A percentile compares a stretch with the other conserved stretches of the same genome.
These are phyloP conservation scores for Helianthus tuberosus DNA, from an alignment of 129 eudicot genomes.

Conservation along the genomic window DNA sequence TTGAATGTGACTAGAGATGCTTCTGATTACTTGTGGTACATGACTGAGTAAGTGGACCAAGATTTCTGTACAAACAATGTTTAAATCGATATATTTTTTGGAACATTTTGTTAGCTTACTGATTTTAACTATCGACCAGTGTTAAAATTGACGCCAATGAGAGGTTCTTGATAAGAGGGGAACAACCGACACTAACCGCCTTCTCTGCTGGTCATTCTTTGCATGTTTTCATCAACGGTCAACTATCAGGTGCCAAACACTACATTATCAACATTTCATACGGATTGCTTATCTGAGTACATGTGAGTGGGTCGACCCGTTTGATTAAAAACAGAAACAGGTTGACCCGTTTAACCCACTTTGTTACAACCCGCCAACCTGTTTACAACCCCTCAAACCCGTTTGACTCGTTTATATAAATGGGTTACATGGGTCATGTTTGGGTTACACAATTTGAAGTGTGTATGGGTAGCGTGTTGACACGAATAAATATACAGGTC, in stretches of 20 bases:
- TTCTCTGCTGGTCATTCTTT: conserved; percentile 94
- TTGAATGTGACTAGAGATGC: conserved; percentile 84
- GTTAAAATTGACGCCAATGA: conserved; percentile 69
- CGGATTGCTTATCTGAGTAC: not conserved
- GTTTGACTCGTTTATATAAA: too few species aligned
- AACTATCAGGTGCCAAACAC: conserved; percentile 60
- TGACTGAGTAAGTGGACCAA: conserved; percentile 79
- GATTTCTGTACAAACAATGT: not conserved
- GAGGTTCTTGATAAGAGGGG: conserved; percentile 66
- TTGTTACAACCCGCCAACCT: too few species aligned
- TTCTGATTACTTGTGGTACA: conserved; percentile 94
- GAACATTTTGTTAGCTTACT: not conserved
- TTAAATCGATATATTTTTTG: not conserved
- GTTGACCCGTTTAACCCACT: too few species aligned
- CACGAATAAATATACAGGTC: too few species aligned
- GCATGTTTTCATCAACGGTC: conserved; percentile 91
- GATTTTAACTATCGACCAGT: conserved; percentile 35
- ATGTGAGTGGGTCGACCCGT: not conserved
- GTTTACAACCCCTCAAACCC: too few species aligned
- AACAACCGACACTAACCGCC: conserved; percentile 78
- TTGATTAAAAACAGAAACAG: too few species aligned
- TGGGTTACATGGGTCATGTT: too few species aligned
- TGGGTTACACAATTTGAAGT: too few species aligned
- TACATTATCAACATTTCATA: not conserved
- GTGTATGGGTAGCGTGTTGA: too few species aligned